Evolutionary conservation across 225 moss, liverwort and hornwort species (phyloP), one percentile per base, ranked within the genome.

Genomic region (Neckera pumila): DNA sequence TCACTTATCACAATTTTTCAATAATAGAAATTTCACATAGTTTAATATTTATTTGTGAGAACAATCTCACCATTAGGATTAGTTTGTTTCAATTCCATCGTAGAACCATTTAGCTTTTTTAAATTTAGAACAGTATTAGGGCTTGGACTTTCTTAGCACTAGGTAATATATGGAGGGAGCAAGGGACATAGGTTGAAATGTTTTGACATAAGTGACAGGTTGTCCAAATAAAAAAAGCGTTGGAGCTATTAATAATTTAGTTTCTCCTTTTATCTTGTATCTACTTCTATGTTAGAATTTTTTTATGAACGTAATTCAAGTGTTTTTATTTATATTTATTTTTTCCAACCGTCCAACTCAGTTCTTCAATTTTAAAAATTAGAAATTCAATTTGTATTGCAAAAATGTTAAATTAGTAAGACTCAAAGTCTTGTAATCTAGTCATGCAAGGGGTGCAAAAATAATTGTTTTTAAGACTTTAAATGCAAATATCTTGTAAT

Each of bases 231-330:
- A 51, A 72, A 43, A 42, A 28, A 27, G 17, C 1, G 0, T 43
- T 43, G 1, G 17, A 72, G 28, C 72, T 43, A 43, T 28, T 43
- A 27, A 25, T 4, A 40, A 25, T 9, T 33, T 65, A 31, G 2
- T 63, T 63, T 38, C 13, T 40, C 3, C 25, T 40, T 14, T 12
- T 70, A 70, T 8, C 25, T 25, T 42, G 14, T 25, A 42, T 0
- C 4, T 42, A 25, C 1, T 70, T 40, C 14, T 26, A 26, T 0
- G 8, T 15, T 14, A 15, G 8, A 42, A 15, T 64, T 5, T 5
- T 5, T 4, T 71, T 2, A 26, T 0, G 0, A 10, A 43, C 10
- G 2, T 20, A 43, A 43, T 27, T 10, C 7, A n/a, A 38, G 4
- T 69, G 2, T 28, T 28, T 11, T 3, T 65, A 0, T 36, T 36